Conservation (phyloP, 1,284 basidiomycete species). For the Moniliella sp. region DNA sequence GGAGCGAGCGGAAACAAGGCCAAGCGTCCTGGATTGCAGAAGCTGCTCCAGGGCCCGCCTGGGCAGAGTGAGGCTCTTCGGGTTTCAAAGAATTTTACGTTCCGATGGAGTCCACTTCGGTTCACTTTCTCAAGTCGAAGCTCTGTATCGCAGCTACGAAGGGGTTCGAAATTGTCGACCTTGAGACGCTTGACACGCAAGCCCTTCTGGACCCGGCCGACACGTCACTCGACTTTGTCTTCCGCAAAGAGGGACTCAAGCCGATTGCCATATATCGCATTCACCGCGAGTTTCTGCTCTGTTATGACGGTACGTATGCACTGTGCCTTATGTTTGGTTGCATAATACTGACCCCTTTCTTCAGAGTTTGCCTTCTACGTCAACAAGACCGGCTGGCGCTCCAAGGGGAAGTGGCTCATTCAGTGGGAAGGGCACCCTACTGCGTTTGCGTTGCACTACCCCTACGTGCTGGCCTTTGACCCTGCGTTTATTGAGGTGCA, state of each 20-base stretch:
- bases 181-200: not conserved
- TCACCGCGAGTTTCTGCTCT: not conserved
- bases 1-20: no score
- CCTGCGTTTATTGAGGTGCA: not conserved
- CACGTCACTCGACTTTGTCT: not conserved
- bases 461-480: not conserved
- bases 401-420: not conserved
- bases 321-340: not conserved
- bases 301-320: not conserved
- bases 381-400: not conserved
- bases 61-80: not conserved
- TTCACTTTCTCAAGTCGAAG: not conserved
- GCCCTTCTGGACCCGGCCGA: not conserved
- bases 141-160: not conserved
- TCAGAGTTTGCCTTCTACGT: slow-evolving; percentile 1
- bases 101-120: not conserved
- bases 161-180: not conserved
- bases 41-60: no score
- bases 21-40: not conserved
- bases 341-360: not conserved
- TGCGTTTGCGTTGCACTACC: not conserved
- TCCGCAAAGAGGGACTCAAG: not conserved
- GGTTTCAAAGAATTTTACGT: not conserved
- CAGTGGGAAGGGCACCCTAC: not conserved
- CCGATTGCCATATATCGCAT: not conserved